Evolutionary conservation across 1,139 yeast species (phyloP).

Genomic region (Blastobotrys proliferans): DNA sequence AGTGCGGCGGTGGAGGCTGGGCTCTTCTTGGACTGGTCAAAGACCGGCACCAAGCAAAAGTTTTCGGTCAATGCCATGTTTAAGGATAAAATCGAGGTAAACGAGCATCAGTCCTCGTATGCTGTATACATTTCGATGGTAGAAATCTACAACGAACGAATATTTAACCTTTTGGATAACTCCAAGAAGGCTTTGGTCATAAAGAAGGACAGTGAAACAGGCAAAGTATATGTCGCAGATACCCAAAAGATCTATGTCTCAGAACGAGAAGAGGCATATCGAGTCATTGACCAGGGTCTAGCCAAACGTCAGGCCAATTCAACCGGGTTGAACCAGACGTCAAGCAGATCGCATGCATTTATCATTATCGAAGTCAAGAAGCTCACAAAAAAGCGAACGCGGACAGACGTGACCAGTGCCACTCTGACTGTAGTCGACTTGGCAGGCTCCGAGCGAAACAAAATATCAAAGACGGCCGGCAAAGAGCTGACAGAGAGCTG

Average conservation of each 20-base stretch:
- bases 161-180: constrained; percentile 30
- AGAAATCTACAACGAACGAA: constrained; percentile 36
- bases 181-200: constrained; percentile 23
- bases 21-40: constrained; percentile 30
- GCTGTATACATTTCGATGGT: constrained; percentile 34
- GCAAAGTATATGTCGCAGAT: constrained; percentile 25
- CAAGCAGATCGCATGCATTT: constrained; percentile 42
- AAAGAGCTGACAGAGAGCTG: constrained; percentile 40
- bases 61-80: constrained; percentile 15
- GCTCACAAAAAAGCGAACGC: constrained; percentile 20
- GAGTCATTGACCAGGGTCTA: constrained; percentile 30
- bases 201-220: constrained; percentile 25
- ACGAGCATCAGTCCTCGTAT: constrained; percentile 23
- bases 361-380: constrained; percentile 34
- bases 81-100: constrained; percentile 19
- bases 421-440: constrained; percentile 45
- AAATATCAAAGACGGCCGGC: constrained; percentile 41
- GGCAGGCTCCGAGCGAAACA: constrained; percentile 49
- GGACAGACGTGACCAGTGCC: constrained; percentile 18
- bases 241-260: constrained; percentile 30
- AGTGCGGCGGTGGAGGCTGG: constrained; percentile 38
- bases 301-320: constrained; percentile 31
- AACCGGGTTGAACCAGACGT: constrained; percentile 33
- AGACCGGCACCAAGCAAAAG: constrained; percentile 15
- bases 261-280: constrained; percentile 29